Conservation (phyloP, 2,329 filamentous ascomycete species). For the Alternaria longipes region DNA sequence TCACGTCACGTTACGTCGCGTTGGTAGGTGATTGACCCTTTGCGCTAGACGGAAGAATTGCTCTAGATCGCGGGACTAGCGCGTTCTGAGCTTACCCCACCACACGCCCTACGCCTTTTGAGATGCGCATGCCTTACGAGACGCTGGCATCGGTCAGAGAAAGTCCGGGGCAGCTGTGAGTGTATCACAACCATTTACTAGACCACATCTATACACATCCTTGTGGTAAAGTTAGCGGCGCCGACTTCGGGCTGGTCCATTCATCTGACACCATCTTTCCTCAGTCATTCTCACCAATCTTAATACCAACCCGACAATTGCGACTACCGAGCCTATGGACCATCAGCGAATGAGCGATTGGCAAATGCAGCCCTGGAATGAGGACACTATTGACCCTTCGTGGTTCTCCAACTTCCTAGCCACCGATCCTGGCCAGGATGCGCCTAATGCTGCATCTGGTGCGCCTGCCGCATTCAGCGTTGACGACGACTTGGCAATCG, state of each 20-base stretch:
- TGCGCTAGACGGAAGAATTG: conserved; percentile 7
- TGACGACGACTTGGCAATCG: not conserved
- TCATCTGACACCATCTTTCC: not conserved
- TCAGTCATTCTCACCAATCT: not conserved
- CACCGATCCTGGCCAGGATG: not conserved
- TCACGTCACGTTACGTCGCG: conserved; percentile 5
- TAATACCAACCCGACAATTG: not conserved
- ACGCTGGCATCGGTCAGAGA: not conserved
- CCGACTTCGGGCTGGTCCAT: conserved; percentile 8
- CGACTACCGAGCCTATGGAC: conserved; percentile 6
- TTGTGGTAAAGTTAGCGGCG: not conserved
- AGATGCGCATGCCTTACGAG: not conserved
- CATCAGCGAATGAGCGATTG: conserved; percentile 8
- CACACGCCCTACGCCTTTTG: conserved; percentile 19
- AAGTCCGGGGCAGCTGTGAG: not conserved
- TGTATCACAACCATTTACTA: not conserved
- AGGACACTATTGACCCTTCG: conserved; percentile 8
- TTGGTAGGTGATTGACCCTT: not conserved
- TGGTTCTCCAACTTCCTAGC: conserved; percentile 14
- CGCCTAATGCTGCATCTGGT: not conserved
- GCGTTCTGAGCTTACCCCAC: not conserved
- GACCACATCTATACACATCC: not conserved
- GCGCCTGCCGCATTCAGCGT: conserved; percentile 5
- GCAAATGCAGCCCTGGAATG: conserved; percentile 7
- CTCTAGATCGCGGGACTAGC: conserved; percentile 8